phyloP scores from a whole-genome alignment of 257 asterid species.

The Solanum bulbocastanum region DNA sequence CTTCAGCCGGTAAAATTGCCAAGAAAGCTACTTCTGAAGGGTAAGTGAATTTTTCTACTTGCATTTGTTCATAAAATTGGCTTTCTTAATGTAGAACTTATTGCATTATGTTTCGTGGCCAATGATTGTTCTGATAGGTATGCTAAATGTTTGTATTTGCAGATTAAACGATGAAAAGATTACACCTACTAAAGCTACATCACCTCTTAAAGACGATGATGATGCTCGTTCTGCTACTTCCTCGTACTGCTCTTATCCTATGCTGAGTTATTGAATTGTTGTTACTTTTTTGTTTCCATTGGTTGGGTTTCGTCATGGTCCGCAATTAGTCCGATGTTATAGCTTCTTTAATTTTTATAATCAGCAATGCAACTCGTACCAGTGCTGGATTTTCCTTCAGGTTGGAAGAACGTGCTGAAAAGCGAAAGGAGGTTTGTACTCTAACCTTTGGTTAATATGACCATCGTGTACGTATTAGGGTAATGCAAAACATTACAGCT shows the following conservation, averaged over 20 bases:
- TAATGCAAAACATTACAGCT: not conserved
- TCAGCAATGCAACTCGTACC: constrained; percentile 39
- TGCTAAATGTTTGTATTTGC: constrained; percentile 1
- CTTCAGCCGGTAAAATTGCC: constrained; percentile 19
- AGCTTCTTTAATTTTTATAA: not conserved
- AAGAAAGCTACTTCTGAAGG: constrained; percentile 19
- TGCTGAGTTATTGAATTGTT: not conserved
- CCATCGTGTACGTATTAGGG: not conserved
- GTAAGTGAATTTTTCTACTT: constrained; percentile 21
- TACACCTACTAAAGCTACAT: constrained; percentile 16
- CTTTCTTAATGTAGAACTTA: not conserved
- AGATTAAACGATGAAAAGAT: constrained; percentile 29
- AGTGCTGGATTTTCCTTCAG: constrained; percentile 54
- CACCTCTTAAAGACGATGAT: constrained; percentile 38
- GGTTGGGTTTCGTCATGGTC: not conserved
- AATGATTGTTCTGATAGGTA: not conserved
- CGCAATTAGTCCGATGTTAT: not conserved
- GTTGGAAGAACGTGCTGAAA: constrained; percentile 71
- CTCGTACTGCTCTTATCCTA: constrained; percentile 33
- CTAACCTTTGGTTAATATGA: not conserved
- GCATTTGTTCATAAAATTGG: not conserved
- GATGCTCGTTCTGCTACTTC: constrained; percentile 68
- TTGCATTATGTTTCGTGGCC: not conserved
- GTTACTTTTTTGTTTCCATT: not conserved
- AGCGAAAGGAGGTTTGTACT: constrained; percentile 5